Evolutionary conservation across 257 asterid species (phyloP).

Genomic region (Prunella vulgaris): DNA sequence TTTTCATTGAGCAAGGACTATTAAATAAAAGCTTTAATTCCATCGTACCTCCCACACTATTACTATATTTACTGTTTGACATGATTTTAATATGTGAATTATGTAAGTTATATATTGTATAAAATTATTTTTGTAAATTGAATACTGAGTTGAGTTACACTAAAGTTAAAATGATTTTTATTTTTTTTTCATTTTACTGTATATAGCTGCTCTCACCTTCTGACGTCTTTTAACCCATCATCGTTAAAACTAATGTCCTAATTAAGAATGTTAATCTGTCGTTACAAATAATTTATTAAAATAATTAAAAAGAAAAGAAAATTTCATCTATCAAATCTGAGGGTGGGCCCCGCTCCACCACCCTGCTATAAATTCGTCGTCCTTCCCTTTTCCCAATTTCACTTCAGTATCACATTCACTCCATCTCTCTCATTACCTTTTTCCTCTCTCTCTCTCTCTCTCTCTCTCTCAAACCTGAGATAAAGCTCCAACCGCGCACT

Average conservation of each 20-base stretch:
- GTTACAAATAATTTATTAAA: neutral
- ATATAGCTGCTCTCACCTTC: too few species aligned
- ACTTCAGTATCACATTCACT: slow-evolving; percentile 34
- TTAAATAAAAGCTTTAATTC: too few species aligned
- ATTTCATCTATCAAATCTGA: slow-evolving; percentile 22
- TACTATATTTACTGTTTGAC: too few species aligned
- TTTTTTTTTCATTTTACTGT: too few species aligned
- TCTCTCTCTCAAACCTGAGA: neutral
- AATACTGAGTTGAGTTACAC: too few species aligned
- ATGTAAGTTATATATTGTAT: too few species aligned
- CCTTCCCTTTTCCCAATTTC: slow-evolving; percentile 30
- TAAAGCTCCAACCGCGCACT: neutral
- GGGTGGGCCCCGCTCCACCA: slow-evolving; percentile 42
- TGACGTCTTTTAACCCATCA: neutral
- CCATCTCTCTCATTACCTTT: slow-evolving; percentile 18
- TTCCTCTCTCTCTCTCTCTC: slow-evolving; percentile 10
- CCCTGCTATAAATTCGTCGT: slow-evolving; percentile 41
- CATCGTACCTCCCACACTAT: too few species aligned
- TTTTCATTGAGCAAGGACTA: too few species aligned
- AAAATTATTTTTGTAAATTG: too few species aligned
- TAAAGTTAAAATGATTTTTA: too few species aligned
- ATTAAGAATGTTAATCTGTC: slow-evolving; percentile 27
- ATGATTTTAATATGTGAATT: too few species aligned
- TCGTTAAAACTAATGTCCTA: neutral
- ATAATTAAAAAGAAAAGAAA: neutral